Base-by-base conservation (phyloP, 176 grass and related monocot species). In the Lolium rigidum region DNA sequence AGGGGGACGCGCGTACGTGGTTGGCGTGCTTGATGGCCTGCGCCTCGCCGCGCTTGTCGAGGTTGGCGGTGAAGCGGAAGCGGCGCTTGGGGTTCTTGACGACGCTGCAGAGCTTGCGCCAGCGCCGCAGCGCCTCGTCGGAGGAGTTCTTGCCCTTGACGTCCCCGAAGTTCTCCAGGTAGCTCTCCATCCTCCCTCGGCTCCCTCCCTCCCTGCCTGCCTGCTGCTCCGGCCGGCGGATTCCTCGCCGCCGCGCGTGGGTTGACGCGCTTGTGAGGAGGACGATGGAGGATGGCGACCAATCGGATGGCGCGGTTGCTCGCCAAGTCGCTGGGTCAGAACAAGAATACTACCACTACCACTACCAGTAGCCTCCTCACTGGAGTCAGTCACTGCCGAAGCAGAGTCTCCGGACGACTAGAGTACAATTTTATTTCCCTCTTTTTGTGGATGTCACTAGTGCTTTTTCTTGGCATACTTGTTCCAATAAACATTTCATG, bases 1-100 rank as follows among this genome's bases (percentile, higher is more conserved):
- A 0, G 3, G 1, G 0, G 10, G 3, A 7, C 41, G 6, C 51
- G 8, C 84, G 60, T 6, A 98, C 96, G 50, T 94, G 90, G 81
- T 95, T 98, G 56, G 93, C 91, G 66, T 89, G 90, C 87, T 92
- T 98, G 90, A 95, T 93, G 69, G 91, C 92, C 88, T 92, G 70
- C 10, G 86, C 93, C 85, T 98, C 90, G 37, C 73, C 89, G 65
- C 93, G 93, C 88, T 94, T 98, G 31, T 89, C 89, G 74, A 98
- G 92, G 92, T 98, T 98, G 74, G 96, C 93, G 18, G 96, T 98
- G 87, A 98, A 98, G 16, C 96, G 90, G 83, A 98, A 98, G 1
- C 96, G 87, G 0, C 96, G 87, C 90, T 95, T 98, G 82, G 96
- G 96, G 74, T 98, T 98, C 93, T 95, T 98, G 78, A 98, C 92